Conservation (phyloP, 208 protist genomes). For the Leptomonas pyrrhocoris region DNA sequence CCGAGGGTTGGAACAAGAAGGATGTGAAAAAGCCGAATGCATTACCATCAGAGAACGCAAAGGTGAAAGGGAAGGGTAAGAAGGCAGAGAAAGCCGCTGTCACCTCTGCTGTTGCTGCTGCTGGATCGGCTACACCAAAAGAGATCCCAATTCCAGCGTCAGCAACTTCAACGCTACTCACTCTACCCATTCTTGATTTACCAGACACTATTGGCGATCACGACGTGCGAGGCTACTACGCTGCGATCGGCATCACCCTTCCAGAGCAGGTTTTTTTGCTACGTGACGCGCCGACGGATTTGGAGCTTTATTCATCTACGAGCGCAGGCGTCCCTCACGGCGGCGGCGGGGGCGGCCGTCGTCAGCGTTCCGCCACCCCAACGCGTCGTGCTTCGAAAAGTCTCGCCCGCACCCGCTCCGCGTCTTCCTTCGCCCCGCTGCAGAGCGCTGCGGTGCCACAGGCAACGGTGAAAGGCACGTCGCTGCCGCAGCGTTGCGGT, state of each 20-base stretch:
- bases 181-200: neutral
- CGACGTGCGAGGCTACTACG: constrained; percentile 33
- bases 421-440: neutral
- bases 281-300: neutral
- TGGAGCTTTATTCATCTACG: neutral
- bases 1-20: neutral
- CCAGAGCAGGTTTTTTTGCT: constrained; percentile 38
- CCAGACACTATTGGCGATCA: constrained; percentile 24
- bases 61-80: constrained; percentile 4
- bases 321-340: neutral
- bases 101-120: neutral
- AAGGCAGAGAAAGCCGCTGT: neutral
- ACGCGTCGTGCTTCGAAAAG: neutral
- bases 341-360: neutral
- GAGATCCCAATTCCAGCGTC: neutral
- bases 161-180: neutral
- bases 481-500: neutral
- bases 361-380: neutral
- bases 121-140: neutral
- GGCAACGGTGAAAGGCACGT: neutral
- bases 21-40: neutral
- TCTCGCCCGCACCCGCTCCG: neutral
- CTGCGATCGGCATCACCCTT: constrained; percentile 30
- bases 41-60: neutral
- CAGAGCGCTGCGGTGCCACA: neutral